These are phyloP conservation scores for Cercospora sp. DNA, from an alignment of 2,329 filamentous ascomycete genomes.

Conservation along the genomic window DNA sequence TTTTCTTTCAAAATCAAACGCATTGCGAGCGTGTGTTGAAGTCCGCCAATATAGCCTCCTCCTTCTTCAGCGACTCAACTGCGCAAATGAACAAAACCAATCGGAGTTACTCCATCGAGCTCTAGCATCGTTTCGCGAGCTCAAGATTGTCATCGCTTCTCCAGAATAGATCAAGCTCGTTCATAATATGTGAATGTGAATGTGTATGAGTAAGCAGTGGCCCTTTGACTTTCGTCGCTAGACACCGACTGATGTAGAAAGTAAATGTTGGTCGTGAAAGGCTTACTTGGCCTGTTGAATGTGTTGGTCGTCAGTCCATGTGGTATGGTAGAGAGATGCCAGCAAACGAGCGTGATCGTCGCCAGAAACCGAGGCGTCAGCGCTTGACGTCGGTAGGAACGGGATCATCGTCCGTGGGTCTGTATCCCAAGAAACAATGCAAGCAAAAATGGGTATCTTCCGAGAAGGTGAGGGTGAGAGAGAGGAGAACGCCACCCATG, in stretches of 20 bases:
- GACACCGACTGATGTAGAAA: neutral
- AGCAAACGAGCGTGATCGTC: slow-evolving; percentile 32
- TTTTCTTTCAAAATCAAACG: slow-evolving; percentile 3
- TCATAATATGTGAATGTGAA: slow-evolving; percentile 17
- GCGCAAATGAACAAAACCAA: slow-evolving; percentile 18
- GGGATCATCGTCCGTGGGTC: slow-evolving; percentile 19
- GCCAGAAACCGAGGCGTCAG: slow-evolving; percentile 36
- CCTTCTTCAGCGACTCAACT: slow-evolving; percentile 13
- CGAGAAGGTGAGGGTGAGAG: slow-evolving; percentile 18
- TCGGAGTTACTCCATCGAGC: slow-evolving; percentile 35
- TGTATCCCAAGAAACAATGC: slow-evolving; percentile 15
- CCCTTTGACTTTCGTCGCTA: slow-evolving; percentile 24
- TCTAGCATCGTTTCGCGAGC: slow-evolving; percentile 32
- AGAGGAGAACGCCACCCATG: slow-evolving; percentile 38
- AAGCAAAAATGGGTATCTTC: slow-evolving; percentile 24
- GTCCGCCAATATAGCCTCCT: slow-evolving; percentile 24
- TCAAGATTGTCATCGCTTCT: slow-evolving; percentile 39
- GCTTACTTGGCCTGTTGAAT: slow-evolving; percentile 11
- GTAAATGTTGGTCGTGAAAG: slow-evolving; percentile 16
- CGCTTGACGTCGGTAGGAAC: slow-evolving; percentile 36
- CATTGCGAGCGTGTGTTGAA: slow-evolving; percentile 23
- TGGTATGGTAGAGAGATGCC: slow-evolving; percentile 14
- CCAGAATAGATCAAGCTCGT: slow-evolving; percentile 22
- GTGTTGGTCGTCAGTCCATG: slow-evolving; percentile 12
- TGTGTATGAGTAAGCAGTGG: slow-evolving; percentile 1